Conservation (phyloP, 148 eudicot species). For the Polygonum maritimum region DNA sequence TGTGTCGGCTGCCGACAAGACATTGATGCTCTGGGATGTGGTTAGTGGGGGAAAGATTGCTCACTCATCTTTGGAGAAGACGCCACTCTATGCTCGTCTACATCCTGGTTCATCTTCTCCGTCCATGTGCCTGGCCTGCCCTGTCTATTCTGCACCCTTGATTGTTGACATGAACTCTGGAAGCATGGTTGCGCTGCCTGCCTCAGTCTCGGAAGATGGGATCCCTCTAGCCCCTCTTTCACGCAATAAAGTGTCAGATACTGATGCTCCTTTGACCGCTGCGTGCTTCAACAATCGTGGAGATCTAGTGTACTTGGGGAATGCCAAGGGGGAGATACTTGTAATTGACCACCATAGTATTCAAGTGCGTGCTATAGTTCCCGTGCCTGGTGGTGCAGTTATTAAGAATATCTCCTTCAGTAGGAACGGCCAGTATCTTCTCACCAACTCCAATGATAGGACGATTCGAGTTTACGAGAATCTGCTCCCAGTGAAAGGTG, state of each 20-base stretch:
- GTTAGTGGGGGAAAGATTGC: constrained; percentile 67
- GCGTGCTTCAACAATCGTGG: constrained; percentile 92
- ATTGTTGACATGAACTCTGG: constrained; percentile 60
- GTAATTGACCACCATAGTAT: constrained; percentile 48
- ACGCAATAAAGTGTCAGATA: constrained; percentile 69
- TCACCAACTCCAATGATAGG: constrained; percentile 88
- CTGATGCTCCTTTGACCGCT: constrained; percentile 65
- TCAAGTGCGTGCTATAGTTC: constrained; percentile 51
- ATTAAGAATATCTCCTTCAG: constrained; percentile 80
- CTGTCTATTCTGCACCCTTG: constrained; percentile 82
- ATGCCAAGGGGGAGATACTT: constrained; percentile 89
- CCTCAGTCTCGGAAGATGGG: constrained; percentile 50
- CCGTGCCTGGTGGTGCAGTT: constrained; percentile 60
- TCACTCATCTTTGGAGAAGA: constrained; percentile 50
- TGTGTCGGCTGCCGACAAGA: constrained; percentile 82
- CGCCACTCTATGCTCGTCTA: constrained; percentile 73
- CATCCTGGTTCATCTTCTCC: constrained; percentile 80
- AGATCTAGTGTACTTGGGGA: constrained; percentile 88
- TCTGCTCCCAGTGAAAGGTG: constrained; percentile 53
- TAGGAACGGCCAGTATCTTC: constrained; percentile 73
- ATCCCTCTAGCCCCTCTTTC: constrained; percentile 40
- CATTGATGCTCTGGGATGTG: constrained; percentile 89
- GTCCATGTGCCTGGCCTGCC: constrained; percentile 72
- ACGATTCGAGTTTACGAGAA: constrained; percentile 88
- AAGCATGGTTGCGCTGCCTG: constrained; percentile 53